Conservation (phyloP, 192 early-diverging fungal genomes). For the Globomyces pollinis-pini region DNA sequence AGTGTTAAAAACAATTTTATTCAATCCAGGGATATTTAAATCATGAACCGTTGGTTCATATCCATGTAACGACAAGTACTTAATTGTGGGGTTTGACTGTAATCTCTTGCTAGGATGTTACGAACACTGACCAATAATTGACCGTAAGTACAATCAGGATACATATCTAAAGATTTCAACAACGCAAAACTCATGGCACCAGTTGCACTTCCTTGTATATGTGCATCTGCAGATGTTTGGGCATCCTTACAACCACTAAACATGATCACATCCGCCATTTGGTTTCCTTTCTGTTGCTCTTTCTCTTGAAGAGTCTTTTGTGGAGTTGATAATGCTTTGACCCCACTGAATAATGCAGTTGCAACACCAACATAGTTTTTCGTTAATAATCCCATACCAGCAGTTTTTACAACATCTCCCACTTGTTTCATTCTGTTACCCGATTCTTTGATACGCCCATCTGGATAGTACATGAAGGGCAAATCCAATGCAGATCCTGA, state of each 20-base stretch:
- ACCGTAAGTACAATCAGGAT: constrained; percentile 19
- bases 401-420: constrained; percentile 8
- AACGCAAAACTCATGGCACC: constrained; percentile 44
- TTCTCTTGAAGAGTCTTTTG: constrained; percentile 12
- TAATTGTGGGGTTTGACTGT: constrained; percentile 28
- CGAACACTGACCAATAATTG: constrained; percentile 25
- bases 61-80: constrained; percentile 18
- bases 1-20: too few species aligned
- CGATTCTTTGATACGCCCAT: constrained; percentile 29
- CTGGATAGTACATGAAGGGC: constrained; percentile 35
- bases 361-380: constrained; percentile 20
- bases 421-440: not conserved
- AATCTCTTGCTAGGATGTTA: constrained; percentile 15
- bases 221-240: constrained; percentile 56
- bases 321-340: not conserved
- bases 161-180: constrained; percentile 12
- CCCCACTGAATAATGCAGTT: constrained; percentile 14
- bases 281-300: constrained; percentile 11
- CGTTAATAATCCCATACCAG: constrained; percentile 11
- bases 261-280: constrained; percentile 58
- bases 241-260: constrained; percentile 62
- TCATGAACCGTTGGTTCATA: constrained; percentile 29
- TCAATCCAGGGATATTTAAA: constrained; percentile 16
- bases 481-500: constrained; percentile 33
- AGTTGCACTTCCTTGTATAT: constrained; percentile 16